These are phyloP conservation scores for Eleusine coracana DNA, from an alignment of 176 grass and related monocot genomes.

Conservation along the genomic window DNA sequence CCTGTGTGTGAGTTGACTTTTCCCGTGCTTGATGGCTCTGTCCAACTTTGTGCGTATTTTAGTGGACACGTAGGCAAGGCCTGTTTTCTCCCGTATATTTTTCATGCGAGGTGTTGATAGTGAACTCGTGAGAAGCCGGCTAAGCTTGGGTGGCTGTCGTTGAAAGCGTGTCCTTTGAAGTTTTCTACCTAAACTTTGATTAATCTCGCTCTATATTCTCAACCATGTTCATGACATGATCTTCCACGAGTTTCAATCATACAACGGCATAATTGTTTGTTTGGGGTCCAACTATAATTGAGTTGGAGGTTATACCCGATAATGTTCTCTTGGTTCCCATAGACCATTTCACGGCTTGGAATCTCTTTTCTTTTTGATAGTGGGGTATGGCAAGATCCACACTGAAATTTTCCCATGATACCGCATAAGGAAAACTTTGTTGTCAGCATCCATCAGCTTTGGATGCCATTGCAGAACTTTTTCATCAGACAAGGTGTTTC, in stretches of 20 bases:
- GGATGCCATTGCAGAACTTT: too few relatives aligned
- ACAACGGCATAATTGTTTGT: neutral
- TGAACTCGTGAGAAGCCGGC: neutral
- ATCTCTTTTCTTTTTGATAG: slow-evolving; percentile 17
- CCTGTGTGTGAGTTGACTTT: neutral
- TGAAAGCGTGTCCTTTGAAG: slow-evolving; percentile 25
- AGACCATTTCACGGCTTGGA: slow-evolving; percentile 12
- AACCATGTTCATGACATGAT: neutral
- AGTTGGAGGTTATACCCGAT: neutral
- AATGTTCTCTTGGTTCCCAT: neutral
- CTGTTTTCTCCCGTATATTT: neutral
- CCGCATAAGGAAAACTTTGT: too few relatives aligned
- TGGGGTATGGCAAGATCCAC: neutral
- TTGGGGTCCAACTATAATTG: slow-evolving; percentile 23
- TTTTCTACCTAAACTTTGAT: neutral
- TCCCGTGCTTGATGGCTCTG: neutral
- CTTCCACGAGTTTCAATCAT: neutral
- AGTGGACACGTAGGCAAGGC: neutral
- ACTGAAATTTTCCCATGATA: too few relatives aligned
- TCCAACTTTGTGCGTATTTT: neutral
- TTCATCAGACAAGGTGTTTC: too few relatives aligned
- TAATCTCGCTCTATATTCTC: neutral
- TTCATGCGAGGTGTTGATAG: neutral
- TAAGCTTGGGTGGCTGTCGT: neutral
- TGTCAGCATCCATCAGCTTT: too few relatives aligned